Base-by-base conservation (phyloP, 352 stramenopile species). In the Pythium utonaiense region DNA sequence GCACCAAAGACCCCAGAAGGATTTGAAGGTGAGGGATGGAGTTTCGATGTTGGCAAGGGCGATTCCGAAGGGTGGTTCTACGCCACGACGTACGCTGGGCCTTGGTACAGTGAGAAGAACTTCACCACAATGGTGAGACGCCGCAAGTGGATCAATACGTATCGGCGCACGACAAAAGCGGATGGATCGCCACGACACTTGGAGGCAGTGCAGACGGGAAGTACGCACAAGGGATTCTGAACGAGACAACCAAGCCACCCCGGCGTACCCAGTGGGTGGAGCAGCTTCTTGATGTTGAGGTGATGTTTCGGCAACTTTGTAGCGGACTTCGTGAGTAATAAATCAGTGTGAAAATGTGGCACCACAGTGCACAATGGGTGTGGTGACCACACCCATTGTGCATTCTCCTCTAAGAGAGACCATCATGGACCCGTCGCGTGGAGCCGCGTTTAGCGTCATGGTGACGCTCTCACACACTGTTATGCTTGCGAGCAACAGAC, bases 61-160 rank as follows among this genome's bases (percentile, higher is more conserved):
- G 73, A 82, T 38, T n/a, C 53, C 1, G 51, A 82, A 0, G 73
- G 73, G 4, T 82, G 73, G 73, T 48, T 69, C 24, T 82, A 82
- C 55, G 70, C 67, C 1, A 51, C 55, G 34, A 67, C 64, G 10
- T 77, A 74, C 21, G 54, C 59, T 1, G 73, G 68, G 6, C 70
- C 68, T 22, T 82, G 73, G 73, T 74, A 75, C 41, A 48, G 62
- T 9, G 44, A 66, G 51, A 57, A 42, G 12, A 65, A 66, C 45
- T 13, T 62, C 17, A 38, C 53, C 10, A 53, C 47, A 3, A 47
- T 66, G 21, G 70, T 78, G 41, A 64, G 70, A 1, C 63, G 70
- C 3, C 73, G 73, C 21, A 64, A 61, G 34, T 80, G 73, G 73
- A 25, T 53, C 1, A 61, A 56, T 22, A 9, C 22, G 10, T 67